phyloP scores from a whole-genome alignment of 176 grass and related monocot genomes.

The Cymbopogon citratus region DNA sequence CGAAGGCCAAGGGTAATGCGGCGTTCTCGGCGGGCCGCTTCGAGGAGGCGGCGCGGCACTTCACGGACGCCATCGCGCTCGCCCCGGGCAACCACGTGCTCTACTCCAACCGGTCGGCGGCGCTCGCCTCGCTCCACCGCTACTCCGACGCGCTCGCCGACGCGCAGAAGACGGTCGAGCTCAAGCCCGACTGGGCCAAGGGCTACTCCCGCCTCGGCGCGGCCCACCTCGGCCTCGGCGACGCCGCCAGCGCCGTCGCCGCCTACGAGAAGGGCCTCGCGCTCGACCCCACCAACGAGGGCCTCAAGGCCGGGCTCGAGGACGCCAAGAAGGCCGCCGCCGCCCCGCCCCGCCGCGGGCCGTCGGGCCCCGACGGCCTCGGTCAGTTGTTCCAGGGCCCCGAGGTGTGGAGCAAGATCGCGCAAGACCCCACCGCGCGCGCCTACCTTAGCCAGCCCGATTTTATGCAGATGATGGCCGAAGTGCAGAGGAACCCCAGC shows the following conservation, averaged over 20 bases:
- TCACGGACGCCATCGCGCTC: slow-evolving; percentile 69
- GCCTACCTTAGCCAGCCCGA: slow-evolving; percentile 76
- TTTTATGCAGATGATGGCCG: slow-evolving; percentile 81
- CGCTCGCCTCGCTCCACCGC: slow-evolving; percentile 80
- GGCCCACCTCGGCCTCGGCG: slow-evolving; percentile 70
- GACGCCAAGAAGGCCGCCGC: slow-evolving; percentile 55
- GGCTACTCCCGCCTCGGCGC: slow-evolving; percentile 92
- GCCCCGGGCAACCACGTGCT: slow-evolving; percentile 69
- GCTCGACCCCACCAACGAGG: slow-evolving; percentile 71
- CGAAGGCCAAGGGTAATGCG: slow-evolving; percentile 73
- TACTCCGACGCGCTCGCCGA: slow-evolving; percentile 78
- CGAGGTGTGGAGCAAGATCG: slow-evolving; percentile 92
- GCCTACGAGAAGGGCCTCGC: slow-evolving; percentile 89
- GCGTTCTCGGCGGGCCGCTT: slow-evolving; percentile 60
- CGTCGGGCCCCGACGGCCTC: slow-evolving; percentile 37
- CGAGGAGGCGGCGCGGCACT: slow-evolving; percentile 63
- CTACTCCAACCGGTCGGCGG: slow-evolving; percentile 98
- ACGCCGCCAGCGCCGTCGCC: slow-evolving; percentile 42
- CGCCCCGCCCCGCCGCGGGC: slow-evolving; percentile 19
- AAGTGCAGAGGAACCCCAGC: slow-evolving; percentile 82
- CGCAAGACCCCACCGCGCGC: slow-evolving; percentile 67
- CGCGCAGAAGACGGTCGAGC: slow-evolving; percentile 77
- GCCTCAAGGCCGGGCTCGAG: slow-evolving; percentile 61
- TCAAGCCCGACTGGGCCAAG: slow-evolving; percentile 97
- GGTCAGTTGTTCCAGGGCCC: slow-evolving; percentile 90